phyloP scores from a whole-genome alignment of 2,329 filamentous ascomycete species.

The Stachybotrys chlorohalonatus region DNA sequence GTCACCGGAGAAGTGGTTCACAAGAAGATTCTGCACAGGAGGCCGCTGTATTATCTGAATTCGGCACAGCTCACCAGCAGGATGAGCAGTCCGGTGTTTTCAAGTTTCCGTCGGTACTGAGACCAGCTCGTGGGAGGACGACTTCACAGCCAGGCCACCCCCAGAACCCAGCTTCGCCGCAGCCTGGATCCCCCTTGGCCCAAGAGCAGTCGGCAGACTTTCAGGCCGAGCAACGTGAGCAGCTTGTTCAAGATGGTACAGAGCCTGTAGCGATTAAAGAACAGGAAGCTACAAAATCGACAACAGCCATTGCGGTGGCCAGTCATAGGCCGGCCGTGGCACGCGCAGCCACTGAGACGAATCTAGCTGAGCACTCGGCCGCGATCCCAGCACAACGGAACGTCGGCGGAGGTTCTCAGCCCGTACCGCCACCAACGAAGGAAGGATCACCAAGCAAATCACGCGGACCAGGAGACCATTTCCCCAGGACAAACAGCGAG shows the following conservation, averaged over 20 bases:
- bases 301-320: not conserved
- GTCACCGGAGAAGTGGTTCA: not conserved
- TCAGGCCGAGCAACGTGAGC: no score
- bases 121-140: conserved; percentile 6
- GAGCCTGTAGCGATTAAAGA: not conserved
- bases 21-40: not conserved
- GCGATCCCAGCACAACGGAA: not conserved
- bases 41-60: not conserved
- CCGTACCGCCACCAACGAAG: not conserved
- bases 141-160: not conserved
- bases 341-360: not conserved
- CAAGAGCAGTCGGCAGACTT: no score
- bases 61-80: not conserved
- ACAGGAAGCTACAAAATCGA: not conserved
- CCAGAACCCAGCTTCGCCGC: not conserved
- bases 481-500: not conserved
- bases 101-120: conserved; percentile 8
- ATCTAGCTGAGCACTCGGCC: not conserved
- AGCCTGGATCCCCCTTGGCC: not conserved
- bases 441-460: not conserved
- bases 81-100: not conserved
- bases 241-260: no score
- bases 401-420: not conserved
- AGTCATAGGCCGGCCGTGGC: not conserved
- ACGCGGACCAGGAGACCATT: not conserved